A percentile compares a stretch with the other conserved stretches of the same genome.
Evolutionary conservation across 768 basidiomycete genomes (phyloP).

Genomic region (Suillus weaverae): DNA sequence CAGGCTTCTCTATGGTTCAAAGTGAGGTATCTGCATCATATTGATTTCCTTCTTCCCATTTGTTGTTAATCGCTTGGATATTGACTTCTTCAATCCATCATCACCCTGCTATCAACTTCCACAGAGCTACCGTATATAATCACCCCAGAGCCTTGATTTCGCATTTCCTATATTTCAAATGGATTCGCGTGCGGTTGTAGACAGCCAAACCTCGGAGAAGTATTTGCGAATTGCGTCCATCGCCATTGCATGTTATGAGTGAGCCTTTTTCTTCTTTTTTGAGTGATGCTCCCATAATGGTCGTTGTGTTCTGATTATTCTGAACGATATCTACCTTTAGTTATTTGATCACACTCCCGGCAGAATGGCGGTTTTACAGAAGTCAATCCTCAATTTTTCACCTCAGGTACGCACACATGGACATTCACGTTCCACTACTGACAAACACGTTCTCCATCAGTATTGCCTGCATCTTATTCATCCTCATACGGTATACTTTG

Average conservation of each 20-base stretch:
- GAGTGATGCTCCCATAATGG: not conserved
- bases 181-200: not conserved
- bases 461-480: slow-evolving; percentile 32
- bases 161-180: not conserved
- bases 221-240: slow-evolving; percentile 38
- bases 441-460: slow-evolving; percentile 11
- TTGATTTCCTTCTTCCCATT: not conserved
- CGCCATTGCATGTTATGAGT: slow-evolving; percentile 42
- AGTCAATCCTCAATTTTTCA: slow-evolving; percentile 27
- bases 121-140: not conserved
- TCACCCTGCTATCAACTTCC: not conserved
- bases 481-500: slow-evolving; percentile 31
- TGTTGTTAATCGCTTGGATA: not conserved
- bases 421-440: not conserved
- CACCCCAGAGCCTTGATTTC: not conserved
- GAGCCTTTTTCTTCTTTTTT: slow-evolving; percentile 10
- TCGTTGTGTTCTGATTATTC: not conserved
- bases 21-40: not conserved
- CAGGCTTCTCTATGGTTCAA: not conserved
- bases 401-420: slow-evolving; percentile 25
- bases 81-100: not conserved
- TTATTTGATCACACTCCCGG: slow-evolving; percentile 34
- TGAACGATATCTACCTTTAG: slow-evolving; percentile 14
- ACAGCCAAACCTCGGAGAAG: slow-evolving; percentile 20
- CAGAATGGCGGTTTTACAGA: slow-evolving; percentile 34